Conservation (phyloP, 2,329 filamentous ascomycete genomes). For the Westerdykella sp. region DNA sequence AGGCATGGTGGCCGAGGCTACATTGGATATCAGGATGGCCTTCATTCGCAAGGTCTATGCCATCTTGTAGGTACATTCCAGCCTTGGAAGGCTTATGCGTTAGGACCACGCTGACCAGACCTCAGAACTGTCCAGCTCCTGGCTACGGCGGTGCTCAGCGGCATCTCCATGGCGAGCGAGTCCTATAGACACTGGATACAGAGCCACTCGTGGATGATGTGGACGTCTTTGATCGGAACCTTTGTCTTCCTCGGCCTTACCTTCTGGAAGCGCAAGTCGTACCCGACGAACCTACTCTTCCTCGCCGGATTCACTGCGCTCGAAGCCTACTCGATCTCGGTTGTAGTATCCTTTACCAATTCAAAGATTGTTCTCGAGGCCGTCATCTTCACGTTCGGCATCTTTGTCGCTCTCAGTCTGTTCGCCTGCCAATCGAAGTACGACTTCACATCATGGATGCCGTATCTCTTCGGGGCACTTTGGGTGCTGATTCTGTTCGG, state of each 20-base stretch:
- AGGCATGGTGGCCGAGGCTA: constrained; percentile 86
- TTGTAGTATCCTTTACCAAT: constrained; percentile 87
- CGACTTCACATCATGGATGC: constrained; percentile 96
- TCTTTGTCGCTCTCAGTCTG: constrained; percentile 59
- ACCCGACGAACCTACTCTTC: constrained; percentile 92
- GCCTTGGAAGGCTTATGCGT: not conserved
- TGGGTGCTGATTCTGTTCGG: constrained; percentile 91
- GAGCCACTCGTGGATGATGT: constrained; percentile 74
- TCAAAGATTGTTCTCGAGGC: constrained; percentile 81
- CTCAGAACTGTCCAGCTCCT: constrained; percentile 77
- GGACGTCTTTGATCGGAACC: constrained; percentile 59
- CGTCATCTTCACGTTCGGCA: constrained; percentile 70
- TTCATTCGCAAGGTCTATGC: constrained; percentile 97
- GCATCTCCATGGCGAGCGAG: constrained; percentile 76
- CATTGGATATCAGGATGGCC: constrained; percentile 91
- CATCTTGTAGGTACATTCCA: constrained; percentile 58
- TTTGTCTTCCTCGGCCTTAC: constrained; percentile 35
- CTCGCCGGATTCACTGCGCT: constrained; percentile 81
- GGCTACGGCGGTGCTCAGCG: constrained; percentile 72
- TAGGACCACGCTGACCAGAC: not conserved
- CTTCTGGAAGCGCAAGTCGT: constrained; percentile 51
- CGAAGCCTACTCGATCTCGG: constrained; percentile 89
- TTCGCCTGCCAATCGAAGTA: constrained; percentile 98
- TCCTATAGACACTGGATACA: constrained; percentile 85
- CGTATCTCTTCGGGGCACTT: constrained; percentile 83